phyloP scores from a whole-genome alignment of 1,284 basidiomycete species.

The Cutaneotrichosporon mucoides region DNA sequence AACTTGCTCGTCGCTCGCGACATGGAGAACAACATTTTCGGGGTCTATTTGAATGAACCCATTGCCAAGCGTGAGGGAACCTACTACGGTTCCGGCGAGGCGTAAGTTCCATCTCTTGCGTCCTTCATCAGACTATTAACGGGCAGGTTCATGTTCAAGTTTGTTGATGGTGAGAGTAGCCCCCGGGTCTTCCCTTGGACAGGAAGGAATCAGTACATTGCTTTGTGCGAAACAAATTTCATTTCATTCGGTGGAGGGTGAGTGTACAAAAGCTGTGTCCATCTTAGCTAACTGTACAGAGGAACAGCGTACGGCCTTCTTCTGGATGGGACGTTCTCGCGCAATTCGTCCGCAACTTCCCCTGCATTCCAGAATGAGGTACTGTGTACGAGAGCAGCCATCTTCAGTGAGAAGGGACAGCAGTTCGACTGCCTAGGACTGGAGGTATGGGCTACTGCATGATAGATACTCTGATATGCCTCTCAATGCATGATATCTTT shows the following conservation, averaged over 20 bases:
- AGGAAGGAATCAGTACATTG: slow-evolving; percentile 84
- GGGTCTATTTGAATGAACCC: slow-evolving; percentile 74
- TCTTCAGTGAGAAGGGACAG: slow-evolving; percentile 53
- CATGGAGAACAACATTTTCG: slow-evolving; percentile 62
- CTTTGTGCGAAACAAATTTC: slow-evolving; percentile 72
- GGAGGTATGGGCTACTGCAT: slow-evolving; percentile 66
- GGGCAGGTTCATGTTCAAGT: slow-evolving; percentile 70
- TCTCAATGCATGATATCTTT: neutral
- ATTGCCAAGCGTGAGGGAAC: slow-evolving; percentile 57
- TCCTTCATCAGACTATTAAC: neutral
- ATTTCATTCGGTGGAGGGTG: slow-evolving; percentile 89
- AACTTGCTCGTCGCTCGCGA: slow-evolving; percentile 62
- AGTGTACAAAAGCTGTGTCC: slow-evolving; percentile 29
- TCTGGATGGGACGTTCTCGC: slow-evolving; percentile 74
- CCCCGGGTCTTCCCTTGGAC: slow-evolving; percentile 78
- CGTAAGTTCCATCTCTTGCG: slow-evolving; percentile 55
- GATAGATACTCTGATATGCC: neutral
- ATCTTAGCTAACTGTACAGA: slow-evolving; percentile 46
- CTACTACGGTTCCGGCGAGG: slow-evolving; percentile 81
- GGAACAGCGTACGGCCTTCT: slow-evolving; percentile 85
- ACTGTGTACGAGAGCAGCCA: slow-evolving; percentile 57
- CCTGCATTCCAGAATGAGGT: slow-evolving; percentile 85
- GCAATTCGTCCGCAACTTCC: slow-evolving; percentile 77
- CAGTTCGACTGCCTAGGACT: slow-evolving; percentile 76
- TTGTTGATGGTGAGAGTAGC: slow-evolving; percentile 35